Evolutionary conservation across 2,329 filamentous ascomycete species (phyloP), one percentile per base, ranked within the genome.

Genomic region (Penicillium sp.): DNA sequence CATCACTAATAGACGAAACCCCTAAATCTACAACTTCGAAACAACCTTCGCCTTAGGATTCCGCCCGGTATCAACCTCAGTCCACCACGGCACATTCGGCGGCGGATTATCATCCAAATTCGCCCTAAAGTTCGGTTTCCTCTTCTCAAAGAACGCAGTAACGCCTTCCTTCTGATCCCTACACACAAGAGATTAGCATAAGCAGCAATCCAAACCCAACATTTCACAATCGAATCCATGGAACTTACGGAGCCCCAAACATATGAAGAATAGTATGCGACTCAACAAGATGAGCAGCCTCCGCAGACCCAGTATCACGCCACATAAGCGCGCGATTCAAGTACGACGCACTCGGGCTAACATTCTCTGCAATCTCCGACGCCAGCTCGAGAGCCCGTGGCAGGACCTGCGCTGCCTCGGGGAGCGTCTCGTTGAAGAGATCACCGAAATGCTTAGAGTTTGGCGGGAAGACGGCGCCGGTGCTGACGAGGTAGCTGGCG

Each of bases 241-340:
- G n/a, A 25, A 60, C 62, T 33, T 60, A 67, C 64, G 40, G 48
- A 4, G 63, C 58, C 13, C 62, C 68, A 58, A 74, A 73, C 51
- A 72, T 58, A 39, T 70, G 66, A 45, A 64, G 66, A n/a, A 74
- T 68, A 28, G 73, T 46, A 16, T 57, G 59, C 6, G 70, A 73
- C 53, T 91, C 87, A 27, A 90, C 70, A 55, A 89, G 67, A 72
- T 89, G 86, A 46, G 86, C 80, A 41, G 77, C 84, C 71, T 91
- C 87, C 0, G 86, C 79, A 18, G 77, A 81, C 14, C 70, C 74
- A 2, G 70, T 64, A 2, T 69, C 68, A 8, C 70, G 62, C 63
- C 79, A 88, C 74, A 90, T 83, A 73, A 91, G 68, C 60, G 89
- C 86, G 62, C 81, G 80, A 79, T 88, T 89, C 48, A 89, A 62